Evolutionary conservation across 2,329 filamentous ascomycete species (phyloP), one percentile per base, ranked within the genome.

Genomic region (Cladosporium colombiae): DNA sequence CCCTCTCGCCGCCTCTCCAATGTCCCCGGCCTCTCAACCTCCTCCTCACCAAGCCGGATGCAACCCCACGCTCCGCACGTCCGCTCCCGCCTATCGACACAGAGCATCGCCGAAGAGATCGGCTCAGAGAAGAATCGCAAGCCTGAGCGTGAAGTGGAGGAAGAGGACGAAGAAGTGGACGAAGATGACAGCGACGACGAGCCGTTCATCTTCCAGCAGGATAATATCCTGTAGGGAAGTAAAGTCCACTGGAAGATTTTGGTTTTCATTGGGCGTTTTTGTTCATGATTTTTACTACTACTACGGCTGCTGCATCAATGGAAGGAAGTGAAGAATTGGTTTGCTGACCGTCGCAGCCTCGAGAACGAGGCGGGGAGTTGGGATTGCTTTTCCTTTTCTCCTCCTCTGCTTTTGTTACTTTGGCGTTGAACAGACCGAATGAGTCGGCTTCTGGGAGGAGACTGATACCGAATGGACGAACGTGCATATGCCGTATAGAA

Each of bases 51-150:
- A 1, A 92, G 91, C n/a, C 71, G 81, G 91, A 11, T 92, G 94
- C 74, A 97, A 92, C 92, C 93, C 1, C 93, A 98, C 74, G 96
- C 93, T 0, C 95, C 95, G 4, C 93, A 93, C 13, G 92, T 98
- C 31, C 94, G 94, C 23, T 97, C 93, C 8, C 87, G 95, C n/a
- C 81, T 99, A 25, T 96, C 92, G 74, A 92, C 95, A 68, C 93
- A 96, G 74, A 95, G 91, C 61, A 92, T 95, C 67, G 88, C 88
- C 52, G 90, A 92, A 75, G 70, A 69, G 75, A 56, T 53, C 5
- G 67, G 70, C 23, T 65, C 67, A 21, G 71, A 68, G 4, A 69
- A 67, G 8, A 68, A 69, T 21, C 33, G 61, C 6, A 72, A 71
- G 44, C 67, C 71, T 0, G 67, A 67, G 23, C 62, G 67, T n/a